Conservation (phyloP, 345 rosid genomes). For the Gossypium bickii region DNA sequence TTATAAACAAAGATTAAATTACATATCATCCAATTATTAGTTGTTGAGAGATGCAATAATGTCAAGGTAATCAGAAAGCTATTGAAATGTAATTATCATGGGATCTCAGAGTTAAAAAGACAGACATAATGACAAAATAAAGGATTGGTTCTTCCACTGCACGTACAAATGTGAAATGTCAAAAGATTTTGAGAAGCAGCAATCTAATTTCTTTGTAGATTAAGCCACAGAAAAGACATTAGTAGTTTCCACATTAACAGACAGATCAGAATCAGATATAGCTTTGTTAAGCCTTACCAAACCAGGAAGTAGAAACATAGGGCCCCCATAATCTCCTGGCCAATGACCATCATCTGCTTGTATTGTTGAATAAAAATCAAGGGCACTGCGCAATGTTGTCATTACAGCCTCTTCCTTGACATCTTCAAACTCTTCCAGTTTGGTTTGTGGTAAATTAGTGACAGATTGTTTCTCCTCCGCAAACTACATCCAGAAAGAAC, state of each 20-base stretch:
- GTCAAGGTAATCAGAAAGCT: background rate
- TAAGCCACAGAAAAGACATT: background rate
- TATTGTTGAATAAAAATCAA: slow-evolving; percentile 60
- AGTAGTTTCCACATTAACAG: slow-evolving; percentile 1
- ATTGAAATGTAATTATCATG: background rate
- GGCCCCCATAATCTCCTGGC: slow-evolving; percentile 99
- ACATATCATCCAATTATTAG: background rate
- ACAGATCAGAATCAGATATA: background rate
- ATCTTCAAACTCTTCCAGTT: slow-evolving; percentile 52
- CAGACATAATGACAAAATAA: background rate
- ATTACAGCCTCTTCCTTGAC: slow-evolving; percentile 55
- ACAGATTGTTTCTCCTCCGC: slow-evolving; percentile 45
- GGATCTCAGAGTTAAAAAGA: background rate
- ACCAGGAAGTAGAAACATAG: slow-evolving; percentile 95
- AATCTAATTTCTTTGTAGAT: background rate
- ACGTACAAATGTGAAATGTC: background rate
- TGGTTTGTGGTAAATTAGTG: slow-evolving; percentile 43
- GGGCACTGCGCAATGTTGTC: slow-evolving; percentile 54
- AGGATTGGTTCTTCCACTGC: background rate
- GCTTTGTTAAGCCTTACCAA: slow-evolving; percentile 40
- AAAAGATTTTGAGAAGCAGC: background rate
- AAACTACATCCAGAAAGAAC: slow-evolving; percentile 40
- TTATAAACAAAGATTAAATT: slow-evolving; percentile 1
- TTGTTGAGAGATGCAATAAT: background rate
- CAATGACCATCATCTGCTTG: slow-evolving; percentile 94